Conservation (phyloP, 805 yeast genomes). For the Tetrapisispora arboricola region DNA sequence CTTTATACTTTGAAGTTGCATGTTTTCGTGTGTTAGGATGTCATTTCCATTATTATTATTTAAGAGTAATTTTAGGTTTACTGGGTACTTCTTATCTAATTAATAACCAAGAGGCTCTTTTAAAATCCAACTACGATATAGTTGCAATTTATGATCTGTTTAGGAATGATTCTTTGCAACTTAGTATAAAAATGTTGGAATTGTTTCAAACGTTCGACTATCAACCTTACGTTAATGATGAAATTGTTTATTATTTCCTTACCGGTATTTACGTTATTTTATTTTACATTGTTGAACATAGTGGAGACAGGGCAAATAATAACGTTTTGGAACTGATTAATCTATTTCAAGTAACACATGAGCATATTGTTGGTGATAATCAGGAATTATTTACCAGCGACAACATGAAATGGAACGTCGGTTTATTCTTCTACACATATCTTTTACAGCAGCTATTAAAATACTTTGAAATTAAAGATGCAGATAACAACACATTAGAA, state of each 20-base stretch:
- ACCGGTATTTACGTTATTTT: conserved; percentile 19
- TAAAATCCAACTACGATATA: conserved; percentile 11
- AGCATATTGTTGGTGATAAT: conserved; percentile 13
- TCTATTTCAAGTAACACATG: conserved; percentile 9
- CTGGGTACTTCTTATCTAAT: conserved; percentile 15
- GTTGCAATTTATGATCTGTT: conserved; percentile 8
- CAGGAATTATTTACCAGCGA: conserved; percentile 9
- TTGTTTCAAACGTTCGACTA: conserved; percentile 13
- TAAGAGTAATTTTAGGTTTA: conserved; percentile 11
- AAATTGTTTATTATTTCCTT: conserved; percentile 14
- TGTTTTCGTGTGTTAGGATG: conserved; percentile 16
- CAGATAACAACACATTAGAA: not conserved
- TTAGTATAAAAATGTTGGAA: conserved; percentile 13
- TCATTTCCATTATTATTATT: conserved; percentile 17
- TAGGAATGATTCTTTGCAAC: conserved; percentile 7
- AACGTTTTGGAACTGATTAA: conserved; percentile 8
- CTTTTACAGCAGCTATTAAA: conserved; percentile 11
- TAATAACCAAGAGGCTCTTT: conserved; percentile 14
- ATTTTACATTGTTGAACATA: conserved; percentile 12
- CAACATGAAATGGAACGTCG: conserved; percentile 21
- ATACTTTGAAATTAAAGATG: conserved; percentile 6
- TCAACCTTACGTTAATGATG: conserved; percentile 17
- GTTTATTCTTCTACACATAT: conserved; percentile 18
- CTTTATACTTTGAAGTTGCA: conserved; percentile 12
- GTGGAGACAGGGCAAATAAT: conserved; percentile 9